phyloP scores from a whole-genome alignment of 2,329 filamentous ascomycete species.

The Blastomyces gilchristii region DNA sequence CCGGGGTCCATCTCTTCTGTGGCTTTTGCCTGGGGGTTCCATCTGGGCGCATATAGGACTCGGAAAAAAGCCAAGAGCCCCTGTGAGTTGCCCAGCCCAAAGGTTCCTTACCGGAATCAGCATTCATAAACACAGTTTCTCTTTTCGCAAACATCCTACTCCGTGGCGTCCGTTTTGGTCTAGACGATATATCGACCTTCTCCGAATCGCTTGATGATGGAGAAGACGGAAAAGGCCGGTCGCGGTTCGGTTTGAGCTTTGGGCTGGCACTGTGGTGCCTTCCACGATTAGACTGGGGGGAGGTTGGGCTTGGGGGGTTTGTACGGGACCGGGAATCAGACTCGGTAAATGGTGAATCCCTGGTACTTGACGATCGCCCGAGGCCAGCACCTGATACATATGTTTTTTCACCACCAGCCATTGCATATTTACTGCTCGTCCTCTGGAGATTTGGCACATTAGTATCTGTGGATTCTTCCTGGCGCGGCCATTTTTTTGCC shows the following conservation, averaged over 20 bases:
- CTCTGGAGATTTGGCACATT: conserved; percentile 38
- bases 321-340: conserved; percentile 26
- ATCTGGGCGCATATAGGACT: conserved; percentile 14
- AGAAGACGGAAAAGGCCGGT: conserved; percentile 25
- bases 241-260: conserved; percentile 26
- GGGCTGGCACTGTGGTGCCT: conserved; percentile 39
- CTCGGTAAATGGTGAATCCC: conserved; percentile 37
- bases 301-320: conserved; percentile 28
- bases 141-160: conserved; percentile 27
- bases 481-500: conserved; percentile 27
- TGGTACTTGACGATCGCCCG: conserved; percentile 44
- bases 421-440: conserved; percentile 45
- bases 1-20: conserved; percentile 16
- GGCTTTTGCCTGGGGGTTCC: neutral
- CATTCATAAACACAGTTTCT: conserved; percentile 19
- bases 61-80: conserved; percentile 16
- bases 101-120: conserved; percentile 26
- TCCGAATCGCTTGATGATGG: conserved; percentile 34
- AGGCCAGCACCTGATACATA: conserved; percentile 44
- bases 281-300: conserved; percentile 18
- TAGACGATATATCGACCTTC: conserved; percentile 21
- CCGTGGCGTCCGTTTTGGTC: conserved; percentile 35
- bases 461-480: conserved; percentile 19
- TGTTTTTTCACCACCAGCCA: conserved; percentile 46
- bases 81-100: conserved; percentile 14